Conservation (phyloP, 78 protist species). For the Thecamonas trahens region DNA sequence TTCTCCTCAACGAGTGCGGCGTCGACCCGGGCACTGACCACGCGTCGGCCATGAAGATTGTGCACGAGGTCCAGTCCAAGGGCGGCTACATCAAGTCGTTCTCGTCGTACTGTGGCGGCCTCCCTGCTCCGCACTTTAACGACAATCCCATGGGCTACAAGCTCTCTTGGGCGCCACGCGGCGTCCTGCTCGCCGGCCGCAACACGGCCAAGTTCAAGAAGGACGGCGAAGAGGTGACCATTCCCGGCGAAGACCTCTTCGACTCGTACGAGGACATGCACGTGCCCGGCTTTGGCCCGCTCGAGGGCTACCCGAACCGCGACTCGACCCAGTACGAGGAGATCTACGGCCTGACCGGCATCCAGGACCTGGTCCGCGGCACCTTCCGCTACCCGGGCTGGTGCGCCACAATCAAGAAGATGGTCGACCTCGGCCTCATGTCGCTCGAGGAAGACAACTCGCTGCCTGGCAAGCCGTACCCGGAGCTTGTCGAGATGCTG, state of each 20-base stretch:
- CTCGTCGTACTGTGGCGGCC: slow-evolving; percentile 47
- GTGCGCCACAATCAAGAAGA: too few relatives aligned
- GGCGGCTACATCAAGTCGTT: slow-evolving; percentile 13
- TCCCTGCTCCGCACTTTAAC: slow-evolving; percentile 57
- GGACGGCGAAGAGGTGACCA: slow-evolving; percentile 28
- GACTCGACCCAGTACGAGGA: slow-evolving; percentile 45
- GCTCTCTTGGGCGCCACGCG: slow-evolving; percentile 68
- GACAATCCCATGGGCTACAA: slow-evolving; percentile 73
- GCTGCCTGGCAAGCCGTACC: too few relatives aligned
- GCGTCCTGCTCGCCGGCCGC: slow-evolving; percentile 53
- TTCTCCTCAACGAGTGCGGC: slow-evolving; percentile 38
- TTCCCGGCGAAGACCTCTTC: slow-evolving; percentile 9
- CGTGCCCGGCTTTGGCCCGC: slow-evolving; percentile 28
- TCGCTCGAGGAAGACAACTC: too few relatives aligned
- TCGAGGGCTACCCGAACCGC: slow-evolving; percentile 68
- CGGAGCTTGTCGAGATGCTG: too few relatives aligned
- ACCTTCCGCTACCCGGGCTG: slow-evolving; percentile 62
- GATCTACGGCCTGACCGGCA: slow-evolving; percentile 52
- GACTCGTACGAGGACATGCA: neutral
- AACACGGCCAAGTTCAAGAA: slow-evolving; percentile 37
- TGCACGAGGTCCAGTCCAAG: slow-evolving; percentile 24
- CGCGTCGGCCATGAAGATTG: slow-evolving; percentile 14
- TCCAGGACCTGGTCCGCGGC: slow-evolving; percentile 49
- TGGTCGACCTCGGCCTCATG: too few relatives aligned
- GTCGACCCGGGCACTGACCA: slow-evolving; percentile 51